A percentile compares a stretch with the other conserved stretches of the same genome.
Conservation (phyloP, 2,329 filamentous ascomycete genomes). For the Xylaria sp. region DNA sequence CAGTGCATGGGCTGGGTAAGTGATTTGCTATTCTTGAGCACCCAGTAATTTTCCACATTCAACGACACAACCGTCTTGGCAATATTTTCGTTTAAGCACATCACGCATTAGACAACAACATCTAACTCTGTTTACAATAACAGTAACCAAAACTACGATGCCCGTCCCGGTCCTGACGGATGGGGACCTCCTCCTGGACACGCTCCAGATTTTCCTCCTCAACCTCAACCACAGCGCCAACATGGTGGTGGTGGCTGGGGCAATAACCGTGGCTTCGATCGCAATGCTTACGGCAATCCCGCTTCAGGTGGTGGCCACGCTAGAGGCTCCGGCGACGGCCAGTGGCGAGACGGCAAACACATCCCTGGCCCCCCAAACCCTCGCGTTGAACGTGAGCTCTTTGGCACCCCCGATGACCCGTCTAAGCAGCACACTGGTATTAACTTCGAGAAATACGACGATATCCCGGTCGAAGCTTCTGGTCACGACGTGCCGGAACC, state of each 20-base stretch:
- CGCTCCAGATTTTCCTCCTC: slow-evolving; percentile 47
- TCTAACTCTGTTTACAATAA: slow-evolving; percentile 46
- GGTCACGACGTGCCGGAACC: slow-evolving; percentile 93
- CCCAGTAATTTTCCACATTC: background rate
- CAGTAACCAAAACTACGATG: slow-evolving; percentile 59
- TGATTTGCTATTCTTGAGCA: slow-evolving; percentile 34
- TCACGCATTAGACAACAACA: background rate
- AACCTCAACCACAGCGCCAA: slow-evolving; percentile 41
- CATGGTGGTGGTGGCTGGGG: slow-evolving; percentile 46
- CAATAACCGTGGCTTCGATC: slow-evolving; percentile 63
- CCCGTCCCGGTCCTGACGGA: slow-evolving; percentile 50
- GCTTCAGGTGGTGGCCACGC: slow-evolving; percentile 57
- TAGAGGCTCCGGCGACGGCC: slow-evolving; percentile 91
- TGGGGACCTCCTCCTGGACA: slow-evolving; percentile 47
- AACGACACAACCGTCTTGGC: background rate
- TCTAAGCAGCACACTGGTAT: slow-evolving; percentile 97
- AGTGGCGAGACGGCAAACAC: slow-evolving; percentile 98
- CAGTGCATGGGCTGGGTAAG: slow-evolving; percentile 73
- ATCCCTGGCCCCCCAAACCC: slow-evolving; percentile 88
- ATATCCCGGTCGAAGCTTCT: slow-evolving; percentile 97
- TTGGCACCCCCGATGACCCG: slow-evolving; percentile 89
- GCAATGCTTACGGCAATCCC: slow-evolving; percentile 70
- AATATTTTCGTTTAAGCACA: slow-evolving; percentile 12
- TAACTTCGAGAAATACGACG: slow-evolving; percentile 99
- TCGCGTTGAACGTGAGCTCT: slow-evolving; percentile 93